Conservation (phyloP, 768 basidiomycete species). For the Leccinum fibrillosum region DNA sequence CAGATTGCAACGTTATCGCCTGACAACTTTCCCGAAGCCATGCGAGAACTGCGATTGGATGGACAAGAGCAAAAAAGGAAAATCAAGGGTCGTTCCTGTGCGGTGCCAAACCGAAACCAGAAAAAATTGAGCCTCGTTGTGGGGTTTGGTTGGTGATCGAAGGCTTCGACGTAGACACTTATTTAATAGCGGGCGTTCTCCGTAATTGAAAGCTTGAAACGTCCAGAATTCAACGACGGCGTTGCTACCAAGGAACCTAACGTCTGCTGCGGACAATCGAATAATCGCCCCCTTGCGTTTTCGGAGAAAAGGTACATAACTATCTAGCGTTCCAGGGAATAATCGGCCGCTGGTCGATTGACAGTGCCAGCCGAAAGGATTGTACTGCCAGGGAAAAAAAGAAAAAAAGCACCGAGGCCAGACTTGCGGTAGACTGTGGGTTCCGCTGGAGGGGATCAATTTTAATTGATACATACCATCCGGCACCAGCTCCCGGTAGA, state of each 20-base stretch:
- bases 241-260: neutral
- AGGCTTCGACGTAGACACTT: constrained; percentile 1
- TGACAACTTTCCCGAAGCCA: constrained; percentile 14
- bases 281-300: neutral
- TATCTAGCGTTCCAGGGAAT: constrained; percentile 6
- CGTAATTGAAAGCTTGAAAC: constrained; percentile 19
- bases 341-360: constrained; percentile 6
- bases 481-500: constrained; percentile 10
- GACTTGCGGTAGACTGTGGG: neutral
- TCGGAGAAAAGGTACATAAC: neutral
- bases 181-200: neutral
- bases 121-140: constrained; percentile 5
- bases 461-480: neutral
- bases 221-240: neutral
- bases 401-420: constrained; percentile 2
- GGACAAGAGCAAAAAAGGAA: constrained; percentile 5
- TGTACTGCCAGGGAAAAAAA: constrained; percentile 3
- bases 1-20: constrained; percentile 21
- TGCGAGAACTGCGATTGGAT: constrained; percentile 9
- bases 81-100: constrained; percentile 9
- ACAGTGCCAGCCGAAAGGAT: constrained; percentile 10
- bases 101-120: neutral
- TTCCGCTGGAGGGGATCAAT: constrained; percentile 12
- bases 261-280: constrained; percentile 9
- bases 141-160: constrained; percentile 6